phyloP scores from a whole-genome alignment of 1,284 basidiomycete species.

The Sporisorium graminicola region DNA sequence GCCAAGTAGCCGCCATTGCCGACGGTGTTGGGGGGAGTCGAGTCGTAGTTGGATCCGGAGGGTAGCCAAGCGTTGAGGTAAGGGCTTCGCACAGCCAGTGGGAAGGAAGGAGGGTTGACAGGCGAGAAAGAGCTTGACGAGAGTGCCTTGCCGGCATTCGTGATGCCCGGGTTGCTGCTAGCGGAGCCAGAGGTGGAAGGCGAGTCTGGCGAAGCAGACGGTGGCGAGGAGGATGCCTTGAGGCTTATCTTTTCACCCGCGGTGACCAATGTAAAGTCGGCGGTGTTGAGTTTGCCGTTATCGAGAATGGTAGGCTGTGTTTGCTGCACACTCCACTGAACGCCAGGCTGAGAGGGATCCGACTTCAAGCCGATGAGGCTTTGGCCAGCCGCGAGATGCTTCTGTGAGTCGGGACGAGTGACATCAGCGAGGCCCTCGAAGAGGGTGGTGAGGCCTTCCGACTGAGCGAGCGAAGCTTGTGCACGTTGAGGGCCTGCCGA shows the following conservation, averaged over 20 bases:
- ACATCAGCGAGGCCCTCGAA: slow-evolving; percentile 50
- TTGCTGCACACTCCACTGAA: slow-evolving; percentile 42
- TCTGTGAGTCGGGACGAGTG: slow-evolving; percentile 30
- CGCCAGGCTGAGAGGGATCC: slow-evolving; percentile 29
- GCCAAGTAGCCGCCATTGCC: slow-evolving; percentile 64
- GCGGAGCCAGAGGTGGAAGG: slow-evolving; percentile 20
- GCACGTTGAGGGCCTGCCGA: slow-evolving; percentile 17
- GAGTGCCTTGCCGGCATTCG: slow-evolving; percentile 35
- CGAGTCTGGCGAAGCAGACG: slow-evolving; percentile 15
- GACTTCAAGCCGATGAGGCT: slow-evolving; percentile 26
- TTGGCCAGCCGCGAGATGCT: slow-evolving; percentile 26
- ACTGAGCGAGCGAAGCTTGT: slow-evolving; percentile 41
- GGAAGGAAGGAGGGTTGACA: slow-evolving; percentile 63
- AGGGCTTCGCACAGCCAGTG: slow-evolving; percentile 60
- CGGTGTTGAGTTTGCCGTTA: slow-evolving; percentile 36
- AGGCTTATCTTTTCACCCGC: slow-evolving; percentile 19
- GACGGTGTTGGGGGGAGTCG: slow-evolving; percentile 60
- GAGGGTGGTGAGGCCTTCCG: slow-evolving; percentile 31
- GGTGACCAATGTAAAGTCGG: slow-evolving; percentile 39
- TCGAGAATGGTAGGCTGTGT: slow-evolving; percentile 21
- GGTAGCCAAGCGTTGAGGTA: slow-evolving; percentile 65
- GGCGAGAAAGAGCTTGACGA: slow-evolving; percentile 57
- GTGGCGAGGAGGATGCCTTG: background rate
- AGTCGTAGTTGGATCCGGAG: slow-evolving; percentile 44
- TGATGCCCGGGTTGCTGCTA: slow-evolving; percentile 36